Evolutionary conservation across 176 grass and related monocot genomes (phyloP).

Genomic region (Triticum timopheevii): DNA sequence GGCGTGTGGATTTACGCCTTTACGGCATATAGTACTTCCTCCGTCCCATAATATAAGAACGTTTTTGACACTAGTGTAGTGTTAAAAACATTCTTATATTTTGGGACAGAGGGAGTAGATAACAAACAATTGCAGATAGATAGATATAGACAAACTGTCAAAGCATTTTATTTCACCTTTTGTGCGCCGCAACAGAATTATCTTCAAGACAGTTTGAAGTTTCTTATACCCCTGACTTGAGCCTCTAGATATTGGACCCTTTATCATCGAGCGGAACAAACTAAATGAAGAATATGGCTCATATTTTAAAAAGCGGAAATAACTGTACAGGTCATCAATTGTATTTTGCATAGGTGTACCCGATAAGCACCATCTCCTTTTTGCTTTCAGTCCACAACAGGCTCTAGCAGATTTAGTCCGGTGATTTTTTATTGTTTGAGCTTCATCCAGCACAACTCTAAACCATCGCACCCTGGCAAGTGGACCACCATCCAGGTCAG

Average conservation of each 20-base stretch:
- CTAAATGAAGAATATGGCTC: constrained; percentile 64
- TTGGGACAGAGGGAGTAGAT: not conserved
- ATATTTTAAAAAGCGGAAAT: constrained; percentile 92
- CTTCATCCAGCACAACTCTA: constrained; percentile 94
- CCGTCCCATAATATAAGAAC: too few species aligned
- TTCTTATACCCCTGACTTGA: constrained; percentile 71
- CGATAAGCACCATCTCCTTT: constrained; percentile 95
- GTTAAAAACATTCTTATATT: too few species aligned
- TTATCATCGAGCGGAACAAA: constrained; percentile 56
- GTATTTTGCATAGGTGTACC: constrained; percentile 94
- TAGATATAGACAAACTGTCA: constrained; percentile 6
- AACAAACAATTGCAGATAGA: not conserved
- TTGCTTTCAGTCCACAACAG: constrained; percentile 72
- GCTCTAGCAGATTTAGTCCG: constrained; percentile 72
- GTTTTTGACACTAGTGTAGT: too few species aligned
- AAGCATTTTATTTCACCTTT: constrained; percentile 60
- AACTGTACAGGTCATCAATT: constrained; percentile 94
- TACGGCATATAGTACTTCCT: too few species aligned
- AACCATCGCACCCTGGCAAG: constrained; percentile 93
- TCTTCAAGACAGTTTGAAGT: constrained; percentile 86
- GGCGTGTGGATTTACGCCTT: not conserved
- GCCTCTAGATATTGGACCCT: constrained; percentile 62
- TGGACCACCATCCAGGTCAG: constrained; percentile 53
- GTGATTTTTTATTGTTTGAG: constrained; percentile 94
- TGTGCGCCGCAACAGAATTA: constrained; percentile 75